Evolutionary conservation across 768 basidiomycete species (phyloP).

Genomic region (Boletus rex-veris): DNA sequence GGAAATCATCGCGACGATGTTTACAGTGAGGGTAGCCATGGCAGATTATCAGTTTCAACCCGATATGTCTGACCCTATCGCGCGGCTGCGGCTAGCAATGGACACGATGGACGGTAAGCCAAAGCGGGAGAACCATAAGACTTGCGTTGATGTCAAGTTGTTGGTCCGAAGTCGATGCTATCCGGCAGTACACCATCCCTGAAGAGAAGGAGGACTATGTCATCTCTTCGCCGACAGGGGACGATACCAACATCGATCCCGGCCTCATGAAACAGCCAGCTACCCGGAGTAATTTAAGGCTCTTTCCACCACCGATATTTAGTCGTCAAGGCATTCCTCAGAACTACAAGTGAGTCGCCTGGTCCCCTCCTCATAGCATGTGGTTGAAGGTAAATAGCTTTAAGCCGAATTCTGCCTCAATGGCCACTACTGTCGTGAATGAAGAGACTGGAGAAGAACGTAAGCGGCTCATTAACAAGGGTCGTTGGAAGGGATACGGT

Average conservation of each 20-base stretch:
- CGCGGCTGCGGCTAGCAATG: constrained; percentile 70
- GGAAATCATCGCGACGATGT: background rate
- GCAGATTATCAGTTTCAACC: constrained; percentile 91
- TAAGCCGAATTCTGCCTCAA: constrained; percentile 73
- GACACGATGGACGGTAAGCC: constrained; percentile 75
- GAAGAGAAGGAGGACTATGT: constrained; percentile 65
- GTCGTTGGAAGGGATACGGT: constrained; percentile 83
- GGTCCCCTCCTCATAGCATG: background rate
- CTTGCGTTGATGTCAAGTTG: background rate
- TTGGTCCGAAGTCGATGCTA: constrained; percentile 57
- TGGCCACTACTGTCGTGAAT: constrained; percentile 60
- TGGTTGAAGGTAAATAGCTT: constrained; percentile 44
- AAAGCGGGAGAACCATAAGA: background rate
- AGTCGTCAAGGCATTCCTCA: constrained; percentile 77
- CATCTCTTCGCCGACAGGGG: constrained; percentile 26
- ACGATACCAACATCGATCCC: constrained; percentile 53
- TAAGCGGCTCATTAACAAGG: constrained; percentile 78
- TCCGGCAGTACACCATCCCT: constrained; percentile 67
- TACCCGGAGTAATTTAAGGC: constrained; percentile 57
- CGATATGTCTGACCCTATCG: constrained; percentile 63
- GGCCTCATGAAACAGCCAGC: constrained; percentile 27
- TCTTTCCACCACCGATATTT: constrained; percentile 89
- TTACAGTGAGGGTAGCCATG: constrained; percentile 60
- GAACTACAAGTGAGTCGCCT: constrained; percentile 63
- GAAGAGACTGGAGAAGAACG: constrained; percentile 79